Conservation (phyloP, 1,284 basidiomycete genomes). For the Rhodotorula sp. region DNA sequence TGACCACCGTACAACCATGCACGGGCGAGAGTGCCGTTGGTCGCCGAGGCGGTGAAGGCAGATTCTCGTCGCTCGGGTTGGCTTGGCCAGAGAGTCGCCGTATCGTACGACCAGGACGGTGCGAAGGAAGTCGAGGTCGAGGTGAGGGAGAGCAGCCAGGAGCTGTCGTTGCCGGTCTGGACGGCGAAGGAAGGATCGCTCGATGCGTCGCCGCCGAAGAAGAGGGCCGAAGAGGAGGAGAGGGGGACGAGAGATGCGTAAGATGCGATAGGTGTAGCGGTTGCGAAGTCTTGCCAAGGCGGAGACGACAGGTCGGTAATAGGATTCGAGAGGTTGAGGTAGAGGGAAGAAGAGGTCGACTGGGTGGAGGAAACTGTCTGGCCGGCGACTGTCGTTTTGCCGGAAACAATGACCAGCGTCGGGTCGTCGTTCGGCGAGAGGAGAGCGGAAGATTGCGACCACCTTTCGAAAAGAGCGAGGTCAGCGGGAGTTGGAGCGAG, state of each 20-base stretch:
- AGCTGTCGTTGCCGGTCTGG: constrained; percentile 23
- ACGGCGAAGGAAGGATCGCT: constrained; percentile 22
- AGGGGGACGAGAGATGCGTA: constrained; percentile 24
- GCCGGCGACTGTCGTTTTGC: constrained; percentile 25
- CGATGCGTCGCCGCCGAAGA: constrained; percentile 34
- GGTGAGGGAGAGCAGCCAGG: constrained; percentile 16
- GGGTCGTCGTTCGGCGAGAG: constrained; percentile 22
- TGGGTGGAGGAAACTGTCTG: constrained; percentile 31
- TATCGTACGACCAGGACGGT: constrained; percentile 13
- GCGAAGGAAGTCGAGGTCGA: background rate
- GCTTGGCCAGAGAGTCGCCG: background rate
- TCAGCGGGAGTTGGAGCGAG: background rate
- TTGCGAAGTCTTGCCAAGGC: constrained; percentile 18
- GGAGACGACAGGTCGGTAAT: constrained; percentile 25
- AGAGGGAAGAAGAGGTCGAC: constrained; percentile 19
- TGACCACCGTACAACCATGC: constrained; percentile 34
- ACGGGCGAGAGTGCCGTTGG: constrained; percentile 26
- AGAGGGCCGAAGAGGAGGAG: constrained; percentile 12
- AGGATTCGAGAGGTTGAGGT: constrained; percentile 26
- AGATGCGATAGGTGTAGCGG: constrained; percentile 6
- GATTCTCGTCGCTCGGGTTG: constrained; percentile 28
- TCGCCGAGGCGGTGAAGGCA: constrained; percentile 22
- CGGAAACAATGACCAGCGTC: constrained; percentile 23
- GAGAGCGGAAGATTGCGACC: constrained; percentile 28
- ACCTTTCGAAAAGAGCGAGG: constrained; percentile 14